phyloP scores from a whole-genome alignment of 108 stramenopile genomes.

The Aurantiochytrium sp. region DNA sequence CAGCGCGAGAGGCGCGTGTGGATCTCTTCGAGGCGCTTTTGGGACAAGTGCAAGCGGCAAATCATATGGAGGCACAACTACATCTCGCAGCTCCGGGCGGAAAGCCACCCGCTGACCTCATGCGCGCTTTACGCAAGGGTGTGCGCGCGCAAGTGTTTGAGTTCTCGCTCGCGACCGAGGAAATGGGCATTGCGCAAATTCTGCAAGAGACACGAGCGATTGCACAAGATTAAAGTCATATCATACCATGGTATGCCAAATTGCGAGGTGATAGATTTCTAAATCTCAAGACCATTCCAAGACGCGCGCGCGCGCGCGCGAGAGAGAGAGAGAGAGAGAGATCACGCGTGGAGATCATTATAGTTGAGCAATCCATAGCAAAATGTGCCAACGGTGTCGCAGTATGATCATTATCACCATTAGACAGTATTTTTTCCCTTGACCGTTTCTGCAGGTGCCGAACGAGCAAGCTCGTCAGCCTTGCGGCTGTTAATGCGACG shows the following conservation, averaged over 20 bases:
- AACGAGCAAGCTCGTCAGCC: not conserved
- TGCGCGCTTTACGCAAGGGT: not conserved
- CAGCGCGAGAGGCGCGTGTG: not conserved
- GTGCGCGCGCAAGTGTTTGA: not conserved
- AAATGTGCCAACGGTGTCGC: too few relatives aligned
- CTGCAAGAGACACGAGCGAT: too few relatives aligned
- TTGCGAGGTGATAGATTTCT: too few relatives aligned
- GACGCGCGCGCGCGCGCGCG: too few relatives aligned
- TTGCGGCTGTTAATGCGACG: not conserved
- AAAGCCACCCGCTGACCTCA: not conserved
- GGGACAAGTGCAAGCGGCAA: not conserved
- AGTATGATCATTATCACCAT: not conserved
- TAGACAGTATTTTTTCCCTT: not conserved
- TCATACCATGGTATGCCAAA: too few relatives aligned
- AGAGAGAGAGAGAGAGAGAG: too few relatives aligned
- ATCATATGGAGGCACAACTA: not conserved
- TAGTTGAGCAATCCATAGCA: too few relatives aligned
- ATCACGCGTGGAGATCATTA: too few relatives aligned
- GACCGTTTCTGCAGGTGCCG: not conserved
- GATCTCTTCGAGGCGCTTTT: not conserved
- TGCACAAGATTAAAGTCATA: too few relatives aligned
- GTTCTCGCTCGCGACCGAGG: not conserved
- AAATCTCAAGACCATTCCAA: too few relatives aligned
- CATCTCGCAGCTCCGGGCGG: not conserved
- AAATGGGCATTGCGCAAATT: not conserved